Evolutionary conservation across 257 asterid genomes (phyloP), one percentile per base, ranked within the genome.

Genomic region (Nicotiana tomentosiformis): DNA sequence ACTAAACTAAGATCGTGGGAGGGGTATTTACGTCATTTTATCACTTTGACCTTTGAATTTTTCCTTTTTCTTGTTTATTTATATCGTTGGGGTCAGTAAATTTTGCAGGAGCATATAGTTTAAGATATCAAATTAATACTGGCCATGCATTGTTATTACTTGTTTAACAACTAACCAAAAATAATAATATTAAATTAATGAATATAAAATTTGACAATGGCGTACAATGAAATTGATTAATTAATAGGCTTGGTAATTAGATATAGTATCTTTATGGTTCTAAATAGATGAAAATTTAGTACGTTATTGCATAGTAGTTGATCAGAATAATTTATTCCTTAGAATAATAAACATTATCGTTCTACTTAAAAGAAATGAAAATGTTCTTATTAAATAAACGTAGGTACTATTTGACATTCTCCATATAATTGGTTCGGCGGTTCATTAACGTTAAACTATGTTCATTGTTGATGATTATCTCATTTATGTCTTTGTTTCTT

Each of bases 201-300:
- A 26, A 66, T 4, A 32, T 9, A 37, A 66, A 78, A 80, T 74
- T 79, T 74, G 87, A 82, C 51, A 1, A 51, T 67, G 86, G 86
- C 78, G n/a, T 79, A 53, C n/a, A 16, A 49, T 7, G 37, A 16
- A 46, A 55, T 66, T n/a, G 15, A 33, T 80, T 30, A 29, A 49
- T 12, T 62, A 85, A 46, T 61, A 61, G 80, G 81, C 4, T 32
- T 37, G 26, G 7, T 49, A 65, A 43, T 70, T 69, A 72, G 76
- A 61, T 85, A 85, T 64, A 82, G 8, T 62, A 90, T 61, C 56
- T 86, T 67, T 15, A 87, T 93, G 95, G 95, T 35, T 82, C 77
- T 69, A 78, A 85, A 70, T 70, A 12, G 61, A 66, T 66, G 84
- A 37, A 55, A 67, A 68, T 70, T 81, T 58, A 35, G 70, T 91